A percentile compares a stretch with the other conserved stretches of the same genome.
These are phyloP conservation scores for Suillus subaureus DNA, from an alignment of 768 basidiomycete species.

Conservation along the genomic window DNA sequence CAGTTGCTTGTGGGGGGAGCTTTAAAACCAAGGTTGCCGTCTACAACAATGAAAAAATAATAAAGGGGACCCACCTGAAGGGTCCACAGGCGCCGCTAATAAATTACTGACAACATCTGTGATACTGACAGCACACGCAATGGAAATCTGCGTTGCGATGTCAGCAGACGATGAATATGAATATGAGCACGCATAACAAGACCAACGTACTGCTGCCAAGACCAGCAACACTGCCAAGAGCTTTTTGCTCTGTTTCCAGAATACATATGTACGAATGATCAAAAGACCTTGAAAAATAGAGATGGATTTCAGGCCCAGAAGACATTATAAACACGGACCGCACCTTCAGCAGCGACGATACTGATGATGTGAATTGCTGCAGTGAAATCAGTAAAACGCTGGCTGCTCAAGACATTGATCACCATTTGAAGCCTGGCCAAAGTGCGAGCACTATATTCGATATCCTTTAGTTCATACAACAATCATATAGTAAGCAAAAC, in stretches of 20 bases:
- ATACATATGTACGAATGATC: constrained; percentile 3
- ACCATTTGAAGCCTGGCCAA: neutral
- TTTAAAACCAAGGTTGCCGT: neutral
- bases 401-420: neutral
- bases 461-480: neutral
- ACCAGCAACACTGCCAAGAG: neutral
- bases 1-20: neutral
- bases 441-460: neutral
- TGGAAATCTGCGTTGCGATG: neutral
- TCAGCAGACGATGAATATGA: neutral
- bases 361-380: constrained; percentile 5
- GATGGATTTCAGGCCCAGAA: neutral
- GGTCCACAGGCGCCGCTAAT: neutral
- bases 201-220: constrained; percentile 5
- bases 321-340: neutral
- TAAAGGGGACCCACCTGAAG: neutral
- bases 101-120: neutral
- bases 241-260: constrained; percentile 9
- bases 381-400: neutral
- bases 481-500: neutral
- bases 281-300: neutral
- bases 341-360: constrained; percentile 5
- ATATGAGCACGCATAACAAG: neutral
- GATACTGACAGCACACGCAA: neutral
- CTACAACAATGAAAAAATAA: neutral